Conservation (phyloP, 2,329 filamentous ascomycete genomes). For the Ophiocordyceps sinensis region DNA sequence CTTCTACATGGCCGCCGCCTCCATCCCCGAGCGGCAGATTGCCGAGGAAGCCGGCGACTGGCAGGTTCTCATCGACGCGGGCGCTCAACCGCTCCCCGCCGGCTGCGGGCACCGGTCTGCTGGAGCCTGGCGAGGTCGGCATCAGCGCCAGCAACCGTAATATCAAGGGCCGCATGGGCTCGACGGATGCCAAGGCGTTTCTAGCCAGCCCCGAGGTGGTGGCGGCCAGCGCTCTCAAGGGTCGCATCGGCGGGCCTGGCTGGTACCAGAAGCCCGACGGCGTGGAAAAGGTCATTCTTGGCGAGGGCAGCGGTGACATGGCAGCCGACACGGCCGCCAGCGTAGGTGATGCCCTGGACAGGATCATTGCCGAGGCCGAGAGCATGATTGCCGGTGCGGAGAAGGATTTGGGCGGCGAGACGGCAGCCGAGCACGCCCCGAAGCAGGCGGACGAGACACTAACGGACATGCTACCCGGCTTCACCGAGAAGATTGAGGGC, state of each 20-base stretch:
- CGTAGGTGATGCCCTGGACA: slow-evolving; percentile 57
- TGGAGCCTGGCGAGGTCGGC: slow-evolving; percentile 75
- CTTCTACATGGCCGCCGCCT: slow-evolving; percentile 82
- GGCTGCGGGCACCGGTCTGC: slow-evolving; percentile 64
- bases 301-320: slow-evolving; percentile 54
- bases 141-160: slow-evolving; percentile 78
- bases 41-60: slow-evolving; percentile 72
- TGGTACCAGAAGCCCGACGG: slow-evolving; percentile 61
- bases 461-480: slow-evolving; percentile 33
- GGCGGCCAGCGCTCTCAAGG: slow-evolving; percentile 68
- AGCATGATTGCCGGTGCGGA: slow-evolving; percentile 40
- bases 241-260: slow-evolving; percentile 61
- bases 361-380: slow-evolving; percentile 56
- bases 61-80: slow-evolving; percentile 43
- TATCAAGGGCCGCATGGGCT: slow-evolving; percentile 82
- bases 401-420: slow-evolving; percentile 19
- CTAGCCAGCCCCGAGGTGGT: slow-evolving; percentile 84
- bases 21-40: slow-evolving; percentile 55
- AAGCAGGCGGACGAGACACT: slow-evolving; percentile 1
- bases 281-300: slow-evolving; percentile 51
- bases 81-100: slow-evolving; percentile 37
- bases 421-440: background rate
- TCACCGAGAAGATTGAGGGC: slow-evolving; percentile 68
- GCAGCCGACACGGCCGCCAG: slow-evolving; percentile 51
- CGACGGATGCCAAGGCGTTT: slow-evolving; percentile 54